These are phyloP conservation scores for Plasmodium knowlesi DNA, from an alignment of 169 alveolate genomes.

Conservation along the genomic window DNA sequence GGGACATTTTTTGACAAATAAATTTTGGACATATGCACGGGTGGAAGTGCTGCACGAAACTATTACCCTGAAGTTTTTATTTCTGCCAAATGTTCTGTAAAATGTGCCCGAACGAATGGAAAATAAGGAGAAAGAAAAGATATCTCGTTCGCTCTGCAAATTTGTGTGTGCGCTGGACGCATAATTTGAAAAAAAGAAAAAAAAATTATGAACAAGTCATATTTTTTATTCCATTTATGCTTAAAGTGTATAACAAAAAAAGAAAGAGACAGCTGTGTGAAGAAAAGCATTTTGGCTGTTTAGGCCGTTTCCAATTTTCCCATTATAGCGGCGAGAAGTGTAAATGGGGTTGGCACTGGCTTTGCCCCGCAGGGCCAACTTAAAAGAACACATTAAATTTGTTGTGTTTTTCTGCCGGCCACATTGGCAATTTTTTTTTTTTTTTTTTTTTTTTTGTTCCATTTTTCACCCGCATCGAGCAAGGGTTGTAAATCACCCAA, in stretches of 20 bases:
- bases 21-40: conserved; percentile 27
- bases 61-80: not conserved
- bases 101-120: not conserved
- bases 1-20: conserved; percentile 71
- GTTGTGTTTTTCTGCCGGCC: not conserved
- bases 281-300: not conserved
- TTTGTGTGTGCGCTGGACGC: conserved; percentile 2
- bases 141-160: not conserved
- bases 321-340: not conserved
- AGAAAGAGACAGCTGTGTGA: not conserved
- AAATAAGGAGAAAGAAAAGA: not conserved
- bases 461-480: not conserved
- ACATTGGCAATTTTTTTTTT: not conserved
- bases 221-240: not conserved
- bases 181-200: not conserved
- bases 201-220: conserved; percentile 7
- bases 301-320: not conserved
- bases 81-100: not conserved
- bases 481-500: not conserved
- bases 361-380: not conserved
- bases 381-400: not conserved
- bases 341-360: not conserved
- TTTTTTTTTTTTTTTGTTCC: not conserved
- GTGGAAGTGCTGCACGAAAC: not conserved
- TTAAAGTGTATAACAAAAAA: not conserved